Percentiles rank a stretch among this genome's conserved stretches.
phyloP scores from a whole-genome alignment of 371 early-diverging fungal species.

The Mucor indicus region DNA sequence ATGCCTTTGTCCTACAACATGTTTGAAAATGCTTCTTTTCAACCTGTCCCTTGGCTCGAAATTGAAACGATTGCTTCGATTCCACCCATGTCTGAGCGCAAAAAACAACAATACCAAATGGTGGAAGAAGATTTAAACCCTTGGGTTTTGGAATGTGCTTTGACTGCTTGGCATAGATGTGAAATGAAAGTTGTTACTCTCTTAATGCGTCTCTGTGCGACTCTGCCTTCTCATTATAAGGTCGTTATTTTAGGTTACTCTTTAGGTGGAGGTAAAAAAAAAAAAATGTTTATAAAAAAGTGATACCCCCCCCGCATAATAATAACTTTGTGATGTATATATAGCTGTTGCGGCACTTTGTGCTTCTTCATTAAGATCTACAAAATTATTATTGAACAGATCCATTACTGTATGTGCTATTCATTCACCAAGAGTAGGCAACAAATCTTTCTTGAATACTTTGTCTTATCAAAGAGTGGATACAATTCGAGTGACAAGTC shows the following conservation, averaged over 20 bases:
- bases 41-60: slow-evolving; percentile 34
- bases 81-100: not conserved
- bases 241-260: slow-evolving; percentile 37
- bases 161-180: slow-evolving; percentile 35
- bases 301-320: no score
- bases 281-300: no score
- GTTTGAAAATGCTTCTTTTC: slow-evolving; percentile 28
- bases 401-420: slow-evolving; percentile 24
- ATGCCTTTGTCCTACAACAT: slow-evolving; percentile 15
- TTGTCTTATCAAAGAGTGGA: slow-evolving; percentile 20
- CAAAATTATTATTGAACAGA: slow-evolving; percentile 26
- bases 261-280: slow-evolving; percentile 33
- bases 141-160: slow-evolving; percentile 37
- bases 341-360: slow-evolving; percentile 38
- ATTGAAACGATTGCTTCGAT: slow-evolving; percentile 1
- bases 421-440: slow-evolving; percentile 36
- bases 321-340: not conserved
- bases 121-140: slow-evolving; percentile 14
- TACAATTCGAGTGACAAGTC: slow-evolving; percentile 32
- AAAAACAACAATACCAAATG: not conserved
- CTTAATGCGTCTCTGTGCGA: slow-evolving; percentile 32
- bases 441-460: slow-evolving; percentile 19
- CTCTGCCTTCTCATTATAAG: slow-evolving; percentile 28
- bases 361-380: slow-evolving; percentile 36
- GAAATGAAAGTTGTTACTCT: slow-evolving; percentile 39